These are phyloP conservation scores for Haematococcus lacustris DNA, from an alignment of 139 green algal genomes.

Conservation along the genomic window DNA sequence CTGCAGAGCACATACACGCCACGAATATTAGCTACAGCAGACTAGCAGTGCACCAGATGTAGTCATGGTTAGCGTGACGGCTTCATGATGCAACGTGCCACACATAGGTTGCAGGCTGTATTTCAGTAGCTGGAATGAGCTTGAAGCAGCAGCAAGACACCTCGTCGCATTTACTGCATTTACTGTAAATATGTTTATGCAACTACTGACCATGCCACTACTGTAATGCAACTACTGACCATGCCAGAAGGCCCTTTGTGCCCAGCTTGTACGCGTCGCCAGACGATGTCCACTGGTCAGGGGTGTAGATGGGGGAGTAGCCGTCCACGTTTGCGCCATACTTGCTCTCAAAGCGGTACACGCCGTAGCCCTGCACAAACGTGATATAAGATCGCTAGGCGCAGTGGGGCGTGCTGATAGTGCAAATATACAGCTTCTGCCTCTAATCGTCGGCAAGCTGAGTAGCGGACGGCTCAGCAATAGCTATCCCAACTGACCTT, in stretches of 20 bases:
- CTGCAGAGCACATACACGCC: conserved; percentile 10
- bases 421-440: neutral
- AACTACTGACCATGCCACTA: neutral
- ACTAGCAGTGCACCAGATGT: neutral
- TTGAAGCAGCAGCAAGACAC: neutral
- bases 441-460: neutral
- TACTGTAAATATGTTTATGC: neutral
- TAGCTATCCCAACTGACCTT: conserved; percentile 27
- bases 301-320: conserved; percentile 95
- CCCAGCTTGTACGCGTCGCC: conserved; percentile 81
- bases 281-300: conserved; percentile 79
- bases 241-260: conserved; percentile 83
- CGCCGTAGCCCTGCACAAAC: conserved; percentile 64
- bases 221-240: conserved; percentile 29
- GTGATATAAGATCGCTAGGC: neutral
- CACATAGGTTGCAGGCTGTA: neutral
- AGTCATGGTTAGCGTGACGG: neutral
- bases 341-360: conserved; percentile 86
- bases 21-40: neutral
- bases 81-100: neutral
- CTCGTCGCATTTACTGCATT: neutral
- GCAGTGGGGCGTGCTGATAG: neutral
- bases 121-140: neutral
- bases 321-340: conserved; percentile 93
- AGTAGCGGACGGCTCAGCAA: neutral